Conservation (phyloP, 139 green algal species). For the Nannochloris sp. region DNA sequence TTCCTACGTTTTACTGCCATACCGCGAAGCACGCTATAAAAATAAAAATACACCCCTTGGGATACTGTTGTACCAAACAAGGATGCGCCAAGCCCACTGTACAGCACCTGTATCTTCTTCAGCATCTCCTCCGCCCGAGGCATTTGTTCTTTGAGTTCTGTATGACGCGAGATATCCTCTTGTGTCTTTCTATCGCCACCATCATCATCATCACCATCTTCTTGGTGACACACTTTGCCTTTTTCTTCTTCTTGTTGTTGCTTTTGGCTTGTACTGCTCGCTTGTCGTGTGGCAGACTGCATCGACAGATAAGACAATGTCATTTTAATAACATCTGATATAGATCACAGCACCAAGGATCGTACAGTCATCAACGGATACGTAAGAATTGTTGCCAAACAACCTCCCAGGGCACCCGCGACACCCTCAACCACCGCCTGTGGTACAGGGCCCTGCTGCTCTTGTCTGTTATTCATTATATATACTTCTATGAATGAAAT, state of each 20-base stretch:
- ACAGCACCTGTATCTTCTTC: slow-evolving; percentile 43
- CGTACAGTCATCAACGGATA: slow-evolving; percentile 71
- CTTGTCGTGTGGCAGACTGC: slow-evolving; percentile 30
- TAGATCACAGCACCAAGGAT: neutral
- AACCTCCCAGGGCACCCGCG: slow-evolving; percentile 39
- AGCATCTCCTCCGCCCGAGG: no score
- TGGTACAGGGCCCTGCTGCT: slow-evolving; percentile 11
- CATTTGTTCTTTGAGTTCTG: no score
- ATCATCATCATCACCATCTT: neutral
- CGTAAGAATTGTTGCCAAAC: slow-evolving; percentile 42
- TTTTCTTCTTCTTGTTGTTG: slow-evolving; percentile 11
- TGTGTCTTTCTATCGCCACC: neutral
- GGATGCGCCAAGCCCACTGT: slow-evolving; percentile 49
- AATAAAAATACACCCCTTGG: slow-evolving; percentile 80
- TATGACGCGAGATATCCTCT: no score
- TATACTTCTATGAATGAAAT: no score
- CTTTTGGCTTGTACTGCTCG: slow-evolving; percentile 7
- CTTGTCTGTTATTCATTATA: neutral
- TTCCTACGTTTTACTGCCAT: slow-evolving; percentile 21
- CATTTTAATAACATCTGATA: no score
- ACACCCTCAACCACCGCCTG: slow-evolving; percentile 40
- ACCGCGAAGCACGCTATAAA: slow-evolving; percentile 34
- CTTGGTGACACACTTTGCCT: neutral
- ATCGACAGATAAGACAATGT: neutral
- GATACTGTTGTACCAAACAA: slow-evolving; percentile 65